Conservation (phyloP, 2,329 filamentous ascomycete genomes). For the Colletotrichum viniferum region DNA sequence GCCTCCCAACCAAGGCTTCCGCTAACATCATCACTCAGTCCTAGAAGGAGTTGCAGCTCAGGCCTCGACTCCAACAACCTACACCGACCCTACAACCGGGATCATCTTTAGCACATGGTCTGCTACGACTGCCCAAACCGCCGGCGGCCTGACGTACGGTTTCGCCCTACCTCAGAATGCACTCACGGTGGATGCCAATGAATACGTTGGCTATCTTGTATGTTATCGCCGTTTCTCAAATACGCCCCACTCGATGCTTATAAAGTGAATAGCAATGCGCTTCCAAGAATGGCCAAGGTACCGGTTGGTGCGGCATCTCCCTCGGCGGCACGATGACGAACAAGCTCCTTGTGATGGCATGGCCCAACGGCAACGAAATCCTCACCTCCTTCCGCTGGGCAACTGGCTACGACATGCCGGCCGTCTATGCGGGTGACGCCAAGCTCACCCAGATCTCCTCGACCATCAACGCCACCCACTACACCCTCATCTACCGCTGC, state of each 20-base stretch:
- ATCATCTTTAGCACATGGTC: constrained; percentile 58
- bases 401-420: constrained; percentile 62
- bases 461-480: constrained; percentile 61
- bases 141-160: constrained; percentile 56
- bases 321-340: constrained; percentile 63
- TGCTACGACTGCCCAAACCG: constrained; percentile 36
- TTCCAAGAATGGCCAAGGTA: constrained; percentile 45
- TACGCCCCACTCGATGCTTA: background rate
- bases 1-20: background rate
- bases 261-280: constrained; percentile 43
- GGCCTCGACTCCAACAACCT: constrained; percentile 25
- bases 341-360: constrained; percentile 62
- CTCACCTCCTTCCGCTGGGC: constrained; percentile 63
- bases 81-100: constrained; percentile 51
- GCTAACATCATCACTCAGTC: constrained; percentile 5
- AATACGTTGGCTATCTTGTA: constrained; percentile 66
- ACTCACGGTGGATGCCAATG: constrained; percentile 49
- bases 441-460: constrained; percentile 65
- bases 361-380: constrained; percentile 57
- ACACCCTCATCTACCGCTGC: constrained; percentile 69
- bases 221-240: constrained; percentile 17
- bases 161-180: constrained; percentile 57
- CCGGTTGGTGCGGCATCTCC: constrained; percentile 64
- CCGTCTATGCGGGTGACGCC: constrained; percentile 64
- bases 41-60: constrained; percentile 22